phyloP scores from a whole-genome alignment of 805 yeast genomes.

The Pichia occidentalis region DNA sequence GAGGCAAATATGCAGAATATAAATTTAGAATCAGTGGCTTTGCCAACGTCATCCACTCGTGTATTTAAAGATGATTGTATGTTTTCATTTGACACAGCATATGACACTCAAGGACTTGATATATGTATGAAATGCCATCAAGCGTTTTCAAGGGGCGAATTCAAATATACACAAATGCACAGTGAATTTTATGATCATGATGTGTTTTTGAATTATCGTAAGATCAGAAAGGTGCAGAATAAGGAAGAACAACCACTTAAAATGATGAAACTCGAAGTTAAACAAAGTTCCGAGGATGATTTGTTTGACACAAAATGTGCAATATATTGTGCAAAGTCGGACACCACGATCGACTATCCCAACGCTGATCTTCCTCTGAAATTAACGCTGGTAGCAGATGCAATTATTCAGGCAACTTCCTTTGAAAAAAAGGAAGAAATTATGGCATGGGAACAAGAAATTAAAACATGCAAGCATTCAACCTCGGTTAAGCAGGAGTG shows the following conservation, averaged over 20 bases:
- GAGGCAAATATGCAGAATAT: no score
- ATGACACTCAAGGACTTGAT: slow-evolving; percentile 53
- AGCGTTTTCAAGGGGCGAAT: slow-evolving; percentile 47
- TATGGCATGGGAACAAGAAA: slow-evolving; percentile 88
- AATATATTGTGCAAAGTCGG: slow-evolving; percentile 35
- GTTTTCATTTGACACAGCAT: slow-evolving; percentile 71
- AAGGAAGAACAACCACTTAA: slow-evolving; percentile 34
- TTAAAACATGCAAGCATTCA: slow-evolving; percentile 74
- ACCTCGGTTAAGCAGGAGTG: slow-evolving; percentile 40
- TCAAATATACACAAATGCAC: slow-evolving; percentile 55
- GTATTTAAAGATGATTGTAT: slow-evolving; percentile 88
- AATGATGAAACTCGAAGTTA: slow-evolving; percentile 61
- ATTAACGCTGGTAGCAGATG: slow-evolving; percentile 32
- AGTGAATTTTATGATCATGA: slow-evolving; percentile 44
- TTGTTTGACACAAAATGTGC: slow-evolving; percentile 42
- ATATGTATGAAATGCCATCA: slow-evolving; percentile 72
- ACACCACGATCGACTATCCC: slow-evolving; percentile 26
- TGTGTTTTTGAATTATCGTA: slow-evolving; percentile 52
- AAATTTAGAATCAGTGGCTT: slow-evolving; percentile 13
- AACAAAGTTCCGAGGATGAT: slow-evolving; percentile 56
- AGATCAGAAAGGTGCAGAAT: slow-evolving; percentile 39
- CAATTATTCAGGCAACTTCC: slow-evolving; percentile 52
- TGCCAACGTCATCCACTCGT: slow-evolving; percentile 30
- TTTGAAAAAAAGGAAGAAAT: slow-evolving; percentile 59
- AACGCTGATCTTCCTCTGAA: slow-evolving; percentile 25